Evolutionary conservation across 805 yeast genomes (phyloP).

Genomic region (Wickerhamomyces silvicola): DNA sequence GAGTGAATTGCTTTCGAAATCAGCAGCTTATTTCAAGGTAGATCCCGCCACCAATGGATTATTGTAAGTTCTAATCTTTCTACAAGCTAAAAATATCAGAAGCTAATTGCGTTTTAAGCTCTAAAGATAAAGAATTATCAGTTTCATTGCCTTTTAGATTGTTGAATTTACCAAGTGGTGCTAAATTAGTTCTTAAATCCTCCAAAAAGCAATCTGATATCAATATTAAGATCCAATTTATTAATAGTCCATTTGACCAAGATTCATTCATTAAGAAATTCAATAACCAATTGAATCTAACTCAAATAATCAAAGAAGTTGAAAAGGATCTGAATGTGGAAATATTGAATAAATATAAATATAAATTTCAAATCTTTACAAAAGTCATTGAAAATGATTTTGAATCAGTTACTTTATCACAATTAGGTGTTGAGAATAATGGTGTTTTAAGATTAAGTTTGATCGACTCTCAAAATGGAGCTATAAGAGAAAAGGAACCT

Average conservation of each 20-base stretch:
- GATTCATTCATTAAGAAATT: constrained; percentile 21
- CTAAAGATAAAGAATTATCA: constrained; percentile 28
- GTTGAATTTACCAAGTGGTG: constrained; percentile 38
- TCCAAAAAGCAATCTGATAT: constrained; percentile 10
- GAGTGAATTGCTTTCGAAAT: constrained; percentile 29
- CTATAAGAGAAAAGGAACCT: not conserved
- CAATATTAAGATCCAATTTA: constrained; percentile 26
- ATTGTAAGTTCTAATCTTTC: constrained; percentile 9
- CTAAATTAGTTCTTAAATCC: constrained; percentile 28
- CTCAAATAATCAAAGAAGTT: constrained; percentile 11
- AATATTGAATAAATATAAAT: constrained; percentile 11
- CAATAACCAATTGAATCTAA: constrained; percentile 9
- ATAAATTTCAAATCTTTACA: constrained; percentile 17
- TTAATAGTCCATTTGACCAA: constrained; percentile 18
- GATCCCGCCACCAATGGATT: constrained; percentile 19
- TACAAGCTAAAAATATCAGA: not conserved
- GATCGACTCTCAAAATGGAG: not conserved
- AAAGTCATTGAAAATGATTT: constrained; percentile 11
- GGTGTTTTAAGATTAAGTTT: constrained; percentile 20
- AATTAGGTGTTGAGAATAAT: constrained; percentile 20
- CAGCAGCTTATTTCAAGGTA: constrained; percentile 33
- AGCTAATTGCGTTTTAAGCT: constrained; percentile 13
- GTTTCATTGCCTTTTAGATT: constrained; percentile 37
- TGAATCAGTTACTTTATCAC: constrained; percentile 5
- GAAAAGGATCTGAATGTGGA: constrained; percentile 13